Conservation (phyloP, 352 stramenopile species). For the Aphanomyces stellatus region DNA sequence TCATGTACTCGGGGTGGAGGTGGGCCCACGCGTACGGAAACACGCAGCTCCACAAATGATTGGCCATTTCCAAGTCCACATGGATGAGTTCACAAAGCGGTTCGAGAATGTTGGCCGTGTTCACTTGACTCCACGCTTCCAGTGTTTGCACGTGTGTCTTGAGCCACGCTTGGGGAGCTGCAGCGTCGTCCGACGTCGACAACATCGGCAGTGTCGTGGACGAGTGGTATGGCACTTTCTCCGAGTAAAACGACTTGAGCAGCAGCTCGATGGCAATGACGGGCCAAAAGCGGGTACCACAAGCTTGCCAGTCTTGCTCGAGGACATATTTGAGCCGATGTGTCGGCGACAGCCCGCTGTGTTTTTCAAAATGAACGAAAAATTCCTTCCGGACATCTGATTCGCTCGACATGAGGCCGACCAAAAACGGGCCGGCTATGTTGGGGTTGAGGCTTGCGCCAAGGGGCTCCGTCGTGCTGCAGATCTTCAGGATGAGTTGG, state of each 20-base stretch:
- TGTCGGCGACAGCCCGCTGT: constrained; percentile 31
- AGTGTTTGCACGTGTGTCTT: background rate
- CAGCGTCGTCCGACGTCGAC: background rate
- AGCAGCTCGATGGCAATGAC: constrained; percentile 71
- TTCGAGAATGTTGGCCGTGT: constrained; percentile 34
- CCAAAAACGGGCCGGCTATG: constrained; percentile 70
- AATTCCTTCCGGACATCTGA: constrained; percentile 54
- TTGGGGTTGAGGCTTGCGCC: constrained; percentile 47
- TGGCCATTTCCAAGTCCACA: constrained; percentile 75
- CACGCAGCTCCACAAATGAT: constrained; percentile 73
- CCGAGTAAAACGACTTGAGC: constrained; percentile 22
- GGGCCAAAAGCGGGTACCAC: constrained; percentile 75
- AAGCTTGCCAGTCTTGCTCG: constrained; percentile 82
- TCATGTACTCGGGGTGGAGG: constrained; percentile 40
- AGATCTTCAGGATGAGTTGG: constrained; percentile 62
- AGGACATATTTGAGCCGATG: constrained; percentile 56
- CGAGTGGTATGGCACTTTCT: background rate
- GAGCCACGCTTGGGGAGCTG: background rate
- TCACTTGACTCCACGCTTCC: constrained; percentile 25
- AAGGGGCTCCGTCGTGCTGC: constrained; percentile 46
- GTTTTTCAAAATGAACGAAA: constrained; percentile 43
- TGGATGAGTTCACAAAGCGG: constrained; percentile 63
- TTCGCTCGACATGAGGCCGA: constrained; percentile 67
- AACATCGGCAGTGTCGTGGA: background rate
- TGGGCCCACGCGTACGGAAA: constrained; percentile 30